These are phyloP conservation scores for Zymoseptoria ardabiliae DNA, from an alignment of 2,329 filamentous ascomycete species.

Conservation along the genomic window DNA sequence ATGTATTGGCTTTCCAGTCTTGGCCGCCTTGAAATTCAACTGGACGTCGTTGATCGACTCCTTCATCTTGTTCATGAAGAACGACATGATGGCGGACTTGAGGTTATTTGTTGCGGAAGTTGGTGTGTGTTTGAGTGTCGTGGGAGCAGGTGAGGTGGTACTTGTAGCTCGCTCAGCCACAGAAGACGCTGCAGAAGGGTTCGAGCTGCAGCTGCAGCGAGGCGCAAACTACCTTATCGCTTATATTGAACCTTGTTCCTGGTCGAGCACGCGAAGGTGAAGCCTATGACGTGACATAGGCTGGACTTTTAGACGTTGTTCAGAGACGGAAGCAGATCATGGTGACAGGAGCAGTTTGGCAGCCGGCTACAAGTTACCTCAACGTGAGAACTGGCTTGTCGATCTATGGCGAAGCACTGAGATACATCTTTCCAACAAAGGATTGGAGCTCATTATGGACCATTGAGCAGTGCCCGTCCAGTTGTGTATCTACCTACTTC, in stretches of 20 bases:
- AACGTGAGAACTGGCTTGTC: too few relatives aligned
- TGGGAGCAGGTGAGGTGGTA: background rate
- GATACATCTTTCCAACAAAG: too few relatives aligned
- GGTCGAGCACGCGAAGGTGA: background rate
- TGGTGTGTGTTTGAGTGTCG: background rate
- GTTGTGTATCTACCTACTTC: too few relatives aligned
- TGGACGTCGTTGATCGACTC: constrained; percentile 45
- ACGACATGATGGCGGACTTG: constrained; percentile 16
- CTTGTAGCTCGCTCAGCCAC: background rate
- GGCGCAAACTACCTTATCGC: background rate
- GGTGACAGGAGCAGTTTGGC: too few relatives aligned
- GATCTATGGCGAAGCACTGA: too few relatives aligned
- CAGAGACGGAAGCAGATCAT: background rate
- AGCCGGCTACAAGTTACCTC: too few relatives aligned
- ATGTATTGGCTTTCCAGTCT: constrained; percentile 38
- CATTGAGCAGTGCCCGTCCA: too few relatives aligned
- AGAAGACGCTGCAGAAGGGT: background rate
- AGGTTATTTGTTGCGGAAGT: background rate
- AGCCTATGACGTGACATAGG: background rate
- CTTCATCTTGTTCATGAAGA: constrained; percentile 50
- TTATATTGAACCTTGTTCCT: background rate
- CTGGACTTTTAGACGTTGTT: background rate
- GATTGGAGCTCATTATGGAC: too few relatives aligned
- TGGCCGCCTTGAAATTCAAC: constrained; percentile 43
- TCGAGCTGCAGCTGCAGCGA: background rate